Base-by-base conservation (phyloP, 2,329 filamentous ascomycete species). In the Aspergillus aculeatus region DNA sequence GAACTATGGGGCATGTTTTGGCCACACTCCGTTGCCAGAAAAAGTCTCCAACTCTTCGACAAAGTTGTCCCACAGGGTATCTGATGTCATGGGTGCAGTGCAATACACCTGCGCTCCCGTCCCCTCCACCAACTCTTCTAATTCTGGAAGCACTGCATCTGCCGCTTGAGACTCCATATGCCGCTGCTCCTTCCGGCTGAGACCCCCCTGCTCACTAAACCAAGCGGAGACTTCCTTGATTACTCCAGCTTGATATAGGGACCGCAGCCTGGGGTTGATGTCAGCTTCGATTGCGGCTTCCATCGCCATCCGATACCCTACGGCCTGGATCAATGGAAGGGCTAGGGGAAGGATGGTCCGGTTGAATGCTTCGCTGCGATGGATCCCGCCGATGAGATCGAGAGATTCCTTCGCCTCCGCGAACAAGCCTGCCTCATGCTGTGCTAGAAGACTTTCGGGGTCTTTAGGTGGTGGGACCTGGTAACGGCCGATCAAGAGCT, bases 401-500 rank as follows among this genome's bases (percentile, higher is more conserved):
- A 58, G 51, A 3, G 5, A 11, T 2, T 48, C 23, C 7, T 32
- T 23, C 3, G 52, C 57, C 44, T 70, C 69, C 1, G 51, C 56
- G 12, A 68, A 52, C 1, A 70, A 56, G 2, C 61, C 63, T 4
- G 41, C n/a, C 57, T 71, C 68, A 32, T 66, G 67, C 14, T 50
- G 63, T 2, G 68, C 67, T 6, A 72, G 23, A 1, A 63, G 29
- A 16, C 55, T 54, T 2, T 16, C 47, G 0, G 66, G 62, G 5
- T 63, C 12, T 10, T 35, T 54, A 3, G 68, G 44, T 0, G 59
- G 23, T 1, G 69, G 68, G 2, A 71, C 21, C 23, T 63, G 23
- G 24, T 71, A 72, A 14, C 68, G 64, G 4, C 65, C 65, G 16
- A 72, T 32, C 0, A 72, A 51, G 1, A 72, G 61, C 26, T 72